These are phyloP conservation scores for Starmera quercuum DNA, from an alignment of 805 yeast genomes.

Conservation along the genomic window DNA sequence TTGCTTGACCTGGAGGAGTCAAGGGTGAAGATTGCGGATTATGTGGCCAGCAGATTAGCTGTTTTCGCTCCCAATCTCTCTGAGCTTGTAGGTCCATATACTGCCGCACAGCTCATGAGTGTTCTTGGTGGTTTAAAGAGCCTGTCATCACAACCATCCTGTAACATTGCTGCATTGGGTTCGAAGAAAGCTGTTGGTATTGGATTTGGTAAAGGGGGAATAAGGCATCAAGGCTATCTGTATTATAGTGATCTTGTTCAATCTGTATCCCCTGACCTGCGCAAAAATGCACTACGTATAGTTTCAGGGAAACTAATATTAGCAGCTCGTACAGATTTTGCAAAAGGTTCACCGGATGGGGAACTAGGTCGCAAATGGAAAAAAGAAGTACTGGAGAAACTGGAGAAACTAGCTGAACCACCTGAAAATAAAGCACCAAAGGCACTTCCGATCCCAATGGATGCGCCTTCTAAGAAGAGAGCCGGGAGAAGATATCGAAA, in stretches of 20 bases:
- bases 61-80: slow-evolving; percentile 75
- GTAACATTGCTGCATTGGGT: slow-evolving; percentile 79
- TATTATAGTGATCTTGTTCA: slow-evolving; percentile 55
- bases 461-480: slow-evolving; percentile 69
- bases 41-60: slow-evolving; percentile 48
- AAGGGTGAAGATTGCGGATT: slow-evolving; percentile 36
- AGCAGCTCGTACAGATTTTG: slow-evolving; percentile 76
- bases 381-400: slow-evolving; percentile 49
- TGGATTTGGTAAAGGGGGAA: slow-evolving; percentile 36
- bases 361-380: slow-evolving; percentile 50
- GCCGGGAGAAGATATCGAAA: slow-evolving; percentile 81
- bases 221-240: slow-evolving; percentile 62
- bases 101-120: slow-evolving; percentile 68
- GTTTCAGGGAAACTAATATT: slow-evolving; percentile 71
- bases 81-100: slow-evolving; percentile 60
- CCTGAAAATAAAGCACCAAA: slow-evolving; percentile 57
- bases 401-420: slow-evolving; percentile 69
- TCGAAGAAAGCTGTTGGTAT: slow-evolving; percentile 33
- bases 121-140: slow-evolving; percentile 61
- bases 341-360: slow-evolving; percentile 37
- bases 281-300: slow-evolving; percentile 69
- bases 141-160: slow-evolving; percentile 66
- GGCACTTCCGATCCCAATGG: slow-evolving; percentile 65
- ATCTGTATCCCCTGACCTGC: slow-evolving; percentile 46
- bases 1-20: slow-evolving; percentile 38